Base-by-base conservation (phyloP, 352 stramenopile species). In the Elongisporangium anandrum region DNA sequence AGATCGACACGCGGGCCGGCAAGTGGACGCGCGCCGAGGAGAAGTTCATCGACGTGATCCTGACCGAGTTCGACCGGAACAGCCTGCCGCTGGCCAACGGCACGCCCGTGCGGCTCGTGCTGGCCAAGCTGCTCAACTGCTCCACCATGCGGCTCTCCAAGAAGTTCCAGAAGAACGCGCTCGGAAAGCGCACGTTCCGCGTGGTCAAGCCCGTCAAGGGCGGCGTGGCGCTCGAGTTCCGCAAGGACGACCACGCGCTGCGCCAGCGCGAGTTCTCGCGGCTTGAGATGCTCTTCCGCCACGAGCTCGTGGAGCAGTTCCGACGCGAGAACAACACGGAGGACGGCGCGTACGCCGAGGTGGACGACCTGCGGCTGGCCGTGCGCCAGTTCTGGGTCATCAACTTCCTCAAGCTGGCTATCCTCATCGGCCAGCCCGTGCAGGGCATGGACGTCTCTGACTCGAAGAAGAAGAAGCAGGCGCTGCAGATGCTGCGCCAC, bases 141-240 rank as follows among this genome's bases (percentile, higher is more conserved):
- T 93, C 83, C 54, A 91, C 85, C n/a, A 95, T 95, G 85, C 73
- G 85, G 21, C 64, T 95, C 26, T 95, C 85, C 16, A 95, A 95
- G 64, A 95, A 95, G 66, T 95, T 95, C 59, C 85, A 95, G 61
- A 93, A 93, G 68, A 95, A 95, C 60, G 85, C 85, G 26, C 65
- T 95, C 34, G 85, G 85, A 26, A 95, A 95, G 61, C 71, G 84
- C 16, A 95, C 85, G n/a, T 95, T 92, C 63, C 78, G 82, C 13
- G 75, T 95, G 50, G 72, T 71, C 8, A 92, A 93, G 59, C 80
- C 81, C 0, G 56, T 50, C 41, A 87, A 90, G 61, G 83, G 79
- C 34, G 69, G 79, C 51, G 65, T 73, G n/a, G 81, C 78, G 13
- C 70, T 93, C n/a, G 70, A 81, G 38, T 95, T 95, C 59, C 79